Evolutionary conservation across 768 basidiomycete genomes (phyloP), one percentile per base, ranked within the genome.

Genomic region (Amanita subjunquillea): DNA sequence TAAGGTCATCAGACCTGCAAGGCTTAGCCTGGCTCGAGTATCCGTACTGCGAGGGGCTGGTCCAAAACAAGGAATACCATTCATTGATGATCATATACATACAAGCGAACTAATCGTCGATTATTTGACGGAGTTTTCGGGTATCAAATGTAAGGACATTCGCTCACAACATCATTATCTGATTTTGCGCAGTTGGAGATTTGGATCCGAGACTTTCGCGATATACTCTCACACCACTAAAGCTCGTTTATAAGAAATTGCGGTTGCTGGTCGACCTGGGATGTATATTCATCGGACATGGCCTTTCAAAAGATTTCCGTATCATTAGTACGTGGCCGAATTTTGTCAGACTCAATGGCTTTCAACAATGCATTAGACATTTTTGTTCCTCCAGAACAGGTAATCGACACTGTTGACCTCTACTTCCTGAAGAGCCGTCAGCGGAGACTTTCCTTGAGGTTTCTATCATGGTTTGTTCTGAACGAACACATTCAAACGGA

Each of bases 221-320:
- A 5, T 81, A 96, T 63, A 96, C 94, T 0, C 73, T 98, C 43
- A 96, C 95, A 1, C 95, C 96, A 0, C 71, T 97, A 54, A 99
- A 99, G 62, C 78, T 95, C n/a, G 96, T 93, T 2, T 99, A 98
- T 72, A 98, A 98, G 75, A 99, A 99, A 64, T 72, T 99, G 10
- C 82, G 96, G 2, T 67, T 94, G 17, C 74, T 98, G 4, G 93
- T 98, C 17, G 96, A 99, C 64, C 76, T 85, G 22, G 93, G 94
- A 4, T 99, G 96, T 62, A 87, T 92, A 54, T 99, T 99, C 64
- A 87, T 98, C 51, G 96, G 96, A 0, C 96, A 99, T 60, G 96
- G 96, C 4, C 78, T 99, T 15, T 87, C 91, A 13, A 97, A 98
- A 63, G 96, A 99, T 65, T 97, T 98, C 71, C 81, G 95, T 9